A percentile compares a stretch with the other conserved stretches of the same genome.
Conservation (phyloP, 2,329 filamentous ascomycete genomes). For the Aspergillus sp. region DNA sequence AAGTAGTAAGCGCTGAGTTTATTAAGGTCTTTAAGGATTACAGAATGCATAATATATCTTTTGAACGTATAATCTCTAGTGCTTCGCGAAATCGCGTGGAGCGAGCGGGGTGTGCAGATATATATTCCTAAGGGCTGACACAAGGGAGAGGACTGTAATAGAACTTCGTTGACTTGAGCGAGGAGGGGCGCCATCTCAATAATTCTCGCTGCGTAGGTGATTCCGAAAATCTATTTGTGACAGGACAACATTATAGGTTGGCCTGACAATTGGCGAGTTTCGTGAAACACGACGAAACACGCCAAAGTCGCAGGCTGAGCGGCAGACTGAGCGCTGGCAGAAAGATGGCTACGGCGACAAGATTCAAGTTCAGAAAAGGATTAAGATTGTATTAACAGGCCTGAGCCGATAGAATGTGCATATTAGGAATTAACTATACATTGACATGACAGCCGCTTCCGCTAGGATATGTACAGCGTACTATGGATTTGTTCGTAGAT, state of each 20-base stretch:
- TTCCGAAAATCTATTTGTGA: background rate
- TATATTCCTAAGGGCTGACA: too few species aligned
- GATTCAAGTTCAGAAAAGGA: background rate
- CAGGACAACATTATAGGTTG: background rate
- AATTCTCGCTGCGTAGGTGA: too few species aligned
- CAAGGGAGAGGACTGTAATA: too few species aligned
- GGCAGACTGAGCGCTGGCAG: too few species aligned
- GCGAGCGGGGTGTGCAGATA: too few species aligned
- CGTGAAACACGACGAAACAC: background rate
- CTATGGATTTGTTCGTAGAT: background rate
- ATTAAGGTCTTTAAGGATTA: background rate
- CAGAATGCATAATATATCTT: background rate
- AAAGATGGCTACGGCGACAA: background rate
- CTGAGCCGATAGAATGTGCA: conserved; percentile 4
- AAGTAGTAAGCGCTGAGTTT: background rate
- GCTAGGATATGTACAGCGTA: conserved; percentile 1
- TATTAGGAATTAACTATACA: conserved; percentile 3
- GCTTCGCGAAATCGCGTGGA: background rate
- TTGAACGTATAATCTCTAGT: background rate
- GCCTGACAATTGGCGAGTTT: background rate
- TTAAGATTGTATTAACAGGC: conserved; percentile 1
- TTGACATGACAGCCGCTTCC: background rate
- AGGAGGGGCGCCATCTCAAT: too few species aligned
- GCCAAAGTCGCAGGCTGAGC: background rate
- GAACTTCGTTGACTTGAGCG: too few species aligned